A percentile compares a stretch with the other conserved stretches of the same genome.
Evolutionary conservation across 495 filamentous ascomycete species (phyloP).

Genomic region (Penicillium argentinense): DNA sequence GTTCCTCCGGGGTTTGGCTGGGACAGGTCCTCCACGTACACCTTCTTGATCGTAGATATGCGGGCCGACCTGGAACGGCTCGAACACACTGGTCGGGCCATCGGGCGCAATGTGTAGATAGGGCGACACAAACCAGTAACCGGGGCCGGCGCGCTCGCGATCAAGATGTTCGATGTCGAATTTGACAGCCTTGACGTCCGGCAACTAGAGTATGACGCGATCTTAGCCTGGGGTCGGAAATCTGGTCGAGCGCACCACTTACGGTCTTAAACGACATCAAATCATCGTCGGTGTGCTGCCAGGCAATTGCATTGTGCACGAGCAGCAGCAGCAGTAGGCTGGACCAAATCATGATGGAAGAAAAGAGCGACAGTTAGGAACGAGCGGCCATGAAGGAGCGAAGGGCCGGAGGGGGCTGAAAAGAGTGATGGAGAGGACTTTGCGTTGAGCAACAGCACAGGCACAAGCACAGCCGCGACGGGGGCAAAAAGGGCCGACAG

Average conservation of each 20-base stretch:
- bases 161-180: slow-evolving; percentile 30
- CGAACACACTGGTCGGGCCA: slow-evolving; percentile 21
- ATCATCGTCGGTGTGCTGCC: slow-evolving; percentile 18
- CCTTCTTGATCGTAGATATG: slow-evolving; percentile 41
- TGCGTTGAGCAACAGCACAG: too few species aligned
- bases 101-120: slow-evolving; percentile 31
- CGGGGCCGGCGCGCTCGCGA: slow-evolving; percentile 25
- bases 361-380: slow-evolving; percentile 16
- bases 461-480: background rate
- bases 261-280: slow-evolving; percentile 25
- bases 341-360: slow-evolving; percentile 16
- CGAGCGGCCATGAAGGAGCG: slow-evolving; percentile 15
- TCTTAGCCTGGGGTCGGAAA: slow-evolving; percentile 4
- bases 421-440: background rate
- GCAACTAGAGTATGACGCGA: slow-evolving; percentile 19
- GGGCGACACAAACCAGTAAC: slow-evolving; percentile 39
- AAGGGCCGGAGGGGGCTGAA: too few species aligned
- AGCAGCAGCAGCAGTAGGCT: slow-evolving; percentile 13
- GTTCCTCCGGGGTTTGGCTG: background rate
- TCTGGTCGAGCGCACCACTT: background rate
- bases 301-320: slow-evolving; percentile 15
- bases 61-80: slow-evolving; percentile 36
- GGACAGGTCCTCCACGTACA: slow-evolving; percentile 19
- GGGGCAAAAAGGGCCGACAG: too few species aligned
- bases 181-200: slow-evolving; percentile 29